A percentile compares a stretch with the other conserved stretches of the same genome.
Evolutionary conservation across 345 rosid species (phyloP).

Genomic region (Limnanthes douglasii): DNA sequence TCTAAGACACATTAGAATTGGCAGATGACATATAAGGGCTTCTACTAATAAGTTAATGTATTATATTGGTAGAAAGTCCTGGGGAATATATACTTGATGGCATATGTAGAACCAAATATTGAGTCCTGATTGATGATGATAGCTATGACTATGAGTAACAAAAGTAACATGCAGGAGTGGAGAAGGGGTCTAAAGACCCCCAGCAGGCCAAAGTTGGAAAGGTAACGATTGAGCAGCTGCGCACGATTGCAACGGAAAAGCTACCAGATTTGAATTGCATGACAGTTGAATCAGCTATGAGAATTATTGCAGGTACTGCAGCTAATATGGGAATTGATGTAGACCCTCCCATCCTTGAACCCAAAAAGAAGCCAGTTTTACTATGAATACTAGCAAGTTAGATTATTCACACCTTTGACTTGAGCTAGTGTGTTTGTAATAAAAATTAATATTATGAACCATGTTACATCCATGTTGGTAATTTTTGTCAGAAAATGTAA

Average conservation of each 20-base stretch:
- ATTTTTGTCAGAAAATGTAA: too few species aligned
- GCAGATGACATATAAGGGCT: too few species aligned
- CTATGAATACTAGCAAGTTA: slow-evolving; percentile 8
- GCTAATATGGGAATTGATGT: slow-evolving; percentile 85
- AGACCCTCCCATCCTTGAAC: slow-evolving; percentile 83
- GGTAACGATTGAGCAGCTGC: slow-evolving; percentile 57
- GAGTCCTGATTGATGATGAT: too few species aligned
- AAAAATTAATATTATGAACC: too few species aligned
- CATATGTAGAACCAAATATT: too few species aligned
- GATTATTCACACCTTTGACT: background rate
- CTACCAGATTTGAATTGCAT: slow-evolving; percentile 74
- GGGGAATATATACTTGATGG: too few species aligned
- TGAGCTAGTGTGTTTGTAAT: too few species aligned
- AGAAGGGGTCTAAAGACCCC: slow-evolving; percentile 79
- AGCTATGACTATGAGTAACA: too few species aligned
- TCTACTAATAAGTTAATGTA: too few species aligned
- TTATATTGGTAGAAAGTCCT: too few species aligned
- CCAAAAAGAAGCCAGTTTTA: slow-evolving; percentile 38
- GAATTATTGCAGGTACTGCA: slow-evolving; percentile 88
- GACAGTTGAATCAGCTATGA: slow-evolving; percentile 73
- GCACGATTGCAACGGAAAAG: slow-evolving; percentile 60
- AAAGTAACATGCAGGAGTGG: slow-evolving; percentile 78
- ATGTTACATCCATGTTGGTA: too few species aligned
- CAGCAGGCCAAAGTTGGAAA: slow-evolving; percentile 57
- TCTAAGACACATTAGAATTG: too few species aligned